phyloP scores from a whole-genome alignment of 176 grass and related monocot species.

The Dactylis glomerata region DNA sequence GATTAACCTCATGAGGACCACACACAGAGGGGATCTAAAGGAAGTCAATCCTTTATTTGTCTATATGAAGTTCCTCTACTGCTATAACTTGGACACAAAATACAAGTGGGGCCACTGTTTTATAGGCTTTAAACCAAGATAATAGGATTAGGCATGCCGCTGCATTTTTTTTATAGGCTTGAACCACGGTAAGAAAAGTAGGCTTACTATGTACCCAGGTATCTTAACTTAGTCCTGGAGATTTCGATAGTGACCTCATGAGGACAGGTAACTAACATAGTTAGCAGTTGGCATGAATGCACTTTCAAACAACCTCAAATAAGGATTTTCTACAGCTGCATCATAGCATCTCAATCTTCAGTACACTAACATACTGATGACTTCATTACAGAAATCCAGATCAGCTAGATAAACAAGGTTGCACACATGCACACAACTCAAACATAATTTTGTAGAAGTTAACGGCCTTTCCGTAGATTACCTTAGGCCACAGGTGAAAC shows the following conservation, averaged over 20 bases:
- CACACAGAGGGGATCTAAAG: neutral
- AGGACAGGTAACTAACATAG: neutral
- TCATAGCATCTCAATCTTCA: slow-evolving; percentile 10
- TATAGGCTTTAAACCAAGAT: slow-evolving; percentile 4
- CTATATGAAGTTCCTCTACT: neutral
- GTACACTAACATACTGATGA: slow-evolving; percentile 1
- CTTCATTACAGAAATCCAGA: neutral
- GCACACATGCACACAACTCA: neutral
- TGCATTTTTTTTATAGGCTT: neutral
- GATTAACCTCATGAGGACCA: neutral
- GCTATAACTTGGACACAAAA: neutral
- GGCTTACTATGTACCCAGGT: neutral
- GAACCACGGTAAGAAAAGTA: neutral
- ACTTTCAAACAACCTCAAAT: neutral
- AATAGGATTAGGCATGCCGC: slow-evolving; percentile 1
- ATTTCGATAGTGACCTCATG: neutral
- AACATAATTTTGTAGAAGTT: neutral
- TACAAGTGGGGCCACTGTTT: neutral
- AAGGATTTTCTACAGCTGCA: neutral
- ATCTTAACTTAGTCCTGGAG: neutral
- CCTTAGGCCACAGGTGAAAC: neutral
- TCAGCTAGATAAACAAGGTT: slow-evolving; percentile 1
- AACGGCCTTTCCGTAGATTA: neutral
- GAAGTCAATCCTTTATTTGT: neutral
- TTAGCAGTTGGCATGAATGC: neutral